Evolutionary conservation across 768 basidiomycete genomes (phyloP), one percentile per base, ranked within the genome.

Genomic region (Baorangia bicolor): DNA sequence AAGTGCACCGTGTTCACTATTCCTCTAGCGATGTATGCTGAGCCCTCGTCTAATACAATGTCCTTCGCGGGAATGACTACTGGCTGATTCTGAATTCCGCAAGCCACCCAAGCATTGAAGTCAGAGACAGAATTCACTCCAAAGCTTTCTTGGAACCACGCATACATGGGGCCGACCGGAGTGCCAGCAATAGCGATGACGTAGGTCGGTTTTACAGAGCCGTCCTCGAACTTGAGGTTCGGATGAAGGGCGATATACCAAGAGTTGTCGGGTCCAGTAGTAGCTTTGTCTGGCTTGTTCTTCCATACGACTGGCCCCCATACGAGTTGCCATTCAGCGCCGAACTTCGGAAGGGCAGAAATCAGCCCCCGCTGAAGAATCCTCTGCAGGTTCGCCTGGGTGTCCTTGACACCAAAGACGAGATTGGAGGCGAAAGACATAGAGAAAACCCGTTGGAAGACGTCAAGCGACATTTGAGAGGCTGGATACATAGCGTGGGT

Each of bases 291-390:
- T 21, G 64, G 53, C 3, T 28, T 12, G 18, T 37, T 27, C 49
- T 65, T 65, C 52, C 61, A 62, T 11, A 59, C 52, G n/a, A 56
- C 49, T 4, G 60, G 64, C 2, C 64, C 54, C 56, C 55, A 62
- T 14, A 50, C 55, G 18, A 63, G 20, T 20, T 40, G 2, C 59
- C 59, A 64, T 16, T 37, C 30, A 12, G 18, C 5, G 14, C 28
- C 43, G 18, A 37, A 4, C 6, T 2, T 1, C 1, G 53, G 49
- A 21, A 59, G 47, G 20, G 14, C 4, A 6, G 13, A 1, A 23
- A 31, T 16, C 16, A 59, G 27, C 12, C 1, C 11, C 2, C 13
- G 4, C n/a, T 38, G 25, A 38, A 63, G 51, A 13, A 14, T 12
- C 12, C 16, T 6, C 38, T 55, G 55, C 21, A 63, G 49, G 35